Percentiles rank a stretch among this genome's conserved stretches.
Evolutionary conservation across 2,329 filamentous ascomycete species (phyloP).

Genomic region (Cercospora sojina): DNA sequence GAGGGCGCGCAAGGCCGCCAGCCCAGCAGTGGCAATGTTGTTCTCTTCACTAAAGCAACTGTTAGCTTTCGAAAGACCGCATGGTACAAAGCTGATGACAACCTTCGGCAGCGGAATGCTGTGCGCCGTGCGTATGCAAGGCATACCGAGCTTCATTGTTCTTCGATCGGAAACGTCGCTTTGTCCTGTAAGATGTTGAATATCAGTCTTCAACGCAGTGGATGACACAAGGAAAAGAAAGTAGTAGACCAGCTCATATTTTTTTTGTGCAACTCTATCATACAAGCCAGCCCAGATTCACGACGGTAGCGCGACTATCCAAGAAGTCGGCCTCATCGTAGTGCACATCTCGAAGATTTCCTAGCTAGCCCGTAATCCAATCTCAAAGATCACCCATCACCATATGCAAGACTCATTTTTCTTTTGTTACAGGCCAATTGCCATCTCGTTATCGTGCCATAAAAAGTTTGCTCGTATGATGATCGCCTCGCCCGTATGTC

Average conservation of each 20-base stretch:
- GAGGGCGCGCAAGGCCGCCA: neutral
- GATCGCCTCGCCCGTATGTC: constrained; percentile 11
- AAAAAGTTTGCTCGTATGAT: constrained; percentile 19
- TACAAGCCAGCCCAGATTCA: constrained; percentile 15
- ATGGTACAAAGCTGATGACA: neutral
- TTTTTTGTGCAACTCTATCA: constrained; percentile 15
- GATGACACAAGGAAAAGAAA: neutral
- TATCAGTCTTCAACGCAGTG: neutral
- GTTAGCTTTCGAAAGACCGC: neutral
- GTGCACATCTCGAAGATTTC: constrained; percentile 8
- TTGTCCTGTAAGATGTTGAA: neutral
- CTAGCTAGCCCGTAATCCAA: constrained; percentile 8
- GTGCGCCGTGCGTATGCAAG: neutral
- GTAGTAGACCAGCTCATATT: constrained; percentile 12
- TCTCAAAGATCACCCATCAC: constrained; percentile 2
- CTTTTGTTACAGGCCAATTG: constrained; percentile 20
- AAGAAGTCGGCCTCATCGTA: constrained; percentile 8
- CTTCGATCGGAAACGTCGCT: neutral
- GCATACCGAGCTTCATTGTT: neutral
- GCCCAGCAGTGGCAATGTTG: neutral
- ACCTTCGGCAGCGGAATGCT: neutral
- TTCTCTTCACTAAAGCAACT: neutral
- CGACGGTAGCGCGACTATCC: constrained; percentile 7
- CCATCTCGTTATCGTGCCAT: constrained; percentile 22
- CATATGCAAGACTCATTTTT: constrained; percentile 18